Base-by-base conservation (phyloP, 345 rosid species). In the Erysimum cheiranthoides region DNA sequence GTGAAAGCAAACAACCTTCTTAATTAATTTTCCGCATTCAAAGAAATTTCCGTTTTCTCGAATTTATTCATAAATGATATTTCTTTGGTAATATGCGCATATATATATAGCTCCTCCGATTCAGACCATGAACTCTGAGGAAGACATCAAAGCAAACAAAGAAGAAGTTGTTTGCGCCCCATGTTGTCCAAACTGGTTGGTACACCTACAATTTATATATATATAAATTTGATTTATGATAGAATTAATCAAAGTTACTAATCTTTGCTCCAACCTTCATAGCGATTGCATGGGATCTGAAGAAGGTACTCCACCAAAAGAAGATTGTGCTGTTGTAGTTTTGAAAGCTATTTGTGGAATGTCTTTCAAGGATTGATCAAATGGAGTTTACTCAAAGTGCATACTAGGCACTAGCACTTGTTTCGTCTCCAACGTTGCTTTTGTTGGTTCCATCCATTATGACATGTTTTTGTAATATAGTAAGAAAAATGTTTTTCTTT, bases 121-220 rank as follows among this genome's bases (percentile, higher is more conserved):
- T 5, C 51, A 62, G 42, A 42, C 21, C 8, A 62, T 42, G 67
- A 28, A 27, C 36, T 2, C 67, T 13, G 67, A 62, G 50, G 32
- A 16, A 57, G 36, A 5, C n/a, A 27, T 6, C 5, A 17, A 63
- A 63, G 25, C 25, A 63, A 28, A 43, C 1, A 30, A 21, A 28
- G 36, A 2, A 43, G 52, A 43, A 5, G 10, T 0, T 10, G 36
- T 0, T 14, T 8, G 2, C 16, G 36, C 36, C 5, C 50, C 67
- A 14, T 62, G 52, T 43, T 63, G 52, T 43, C 38, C 36, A 28
- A n/a, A 9, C 38, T 43, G 52, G 68, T 63, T 63, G 17, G 68
- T 43, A 14, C 38, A 34, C 35, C n/a, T 21, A 51, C 27, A 9
- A 2, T 36, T 36, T 25, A 6, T 18, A 45, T 45, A 27, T 30